Conservation (phyloP, 345 rosid genomes). For the Cochlearia excelsa region DNA sequence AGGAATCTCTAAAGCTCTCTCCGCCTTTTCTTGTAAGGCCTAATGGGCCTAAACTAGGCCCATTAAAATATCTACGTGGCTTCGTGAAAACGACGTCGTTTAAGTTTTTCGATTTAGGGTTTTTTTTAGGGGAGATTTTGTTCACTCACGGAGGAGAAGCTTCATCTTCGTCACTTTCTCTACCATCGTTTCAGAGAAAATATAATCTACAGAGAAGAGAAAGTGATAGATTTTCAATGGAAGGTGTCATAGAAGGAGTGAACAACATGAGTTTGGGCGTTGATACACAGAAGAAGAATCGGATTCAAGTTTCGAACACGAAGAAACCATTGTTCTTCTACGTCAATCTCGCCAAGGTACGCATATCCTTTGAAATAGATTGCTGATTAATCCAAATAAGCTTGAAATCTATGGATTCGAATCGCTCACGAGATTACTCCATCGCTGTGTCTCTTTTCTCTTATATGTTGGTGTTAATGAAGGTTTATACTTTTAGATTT, state of each 20-base stretch:
- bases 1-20: background rate
- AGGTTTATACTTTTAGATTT: too few relatives aligned
- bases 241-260: slow-evolving; percentile 70
- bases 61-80: background rate
- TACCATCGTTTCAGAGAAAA: slow-evolving; percentile 20
- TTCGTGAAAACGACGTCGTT: slow-evolving; percentile 14
- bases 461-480: too few relatives aligned
- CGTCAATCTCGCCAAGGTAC: slow-evolving; percentile 93
- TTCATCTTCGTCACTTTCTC: slow-evolving; percentile 22
- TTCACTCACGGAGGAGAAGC: slow-evolving; percentile 12
- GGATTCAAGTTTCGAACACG: slow-evolving; percentile 93
- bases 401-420: background rate
- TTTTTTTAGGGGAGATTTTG: slow-evolving; percentile 34
- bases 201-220: background rate
- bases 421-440: background rate
- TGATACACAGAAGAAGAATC: slow-evolving; percentile 68
- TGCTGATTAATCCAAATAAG: background rate
- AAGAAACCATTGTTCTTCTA: slow-evolving; percentile 93
- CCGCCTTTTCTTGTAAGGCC: background rate
- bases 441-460: too few relatives aligned
- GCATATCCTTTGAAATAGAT: background rate
- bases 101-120: slow-evolving; percentile 18
- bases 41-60: background rate
- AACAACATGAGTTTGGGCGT: slow-evolving; percentile 49
- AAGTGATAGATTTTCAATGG: slow-evolving; percentile 40